Conservation (phyloP, 2,329 filamentous ascomycete species). For the Endocalyx cinctus region DNA sequence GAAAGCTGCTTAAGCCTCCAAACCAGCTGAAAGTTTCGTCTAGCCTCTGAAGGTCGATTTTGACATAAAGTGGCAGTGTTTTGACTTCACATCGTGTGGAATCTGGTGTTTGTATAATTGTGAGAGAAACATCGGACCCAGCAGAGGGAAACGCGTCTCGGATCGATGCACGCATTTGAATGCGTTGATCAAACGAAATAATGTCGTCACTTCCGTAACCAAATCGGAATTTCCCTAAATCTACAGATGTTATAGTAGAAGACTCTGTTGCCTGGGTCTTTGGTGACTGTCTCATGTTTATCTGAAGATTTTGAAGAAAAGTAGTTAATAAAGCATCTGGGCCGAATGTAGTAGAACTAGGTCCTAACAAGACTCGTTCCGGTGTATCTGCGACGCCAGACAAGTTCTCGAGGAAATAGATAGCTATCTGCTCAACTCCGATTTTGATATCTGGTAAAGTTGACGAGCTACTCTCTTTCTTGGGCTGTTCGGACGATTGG, state of each 20-base stretch:
- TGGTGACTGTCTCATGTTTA: conserved; percentile 25
- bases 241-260: conserved; percentile 34
- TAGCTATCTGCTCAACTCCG: conserved; percentile 42
- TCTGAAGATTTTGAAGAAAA: conserved; percentile 40
- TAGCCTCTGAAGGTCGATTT: conserved; percentile 71
- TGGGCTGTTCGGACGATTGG: conserved; percentile 6
- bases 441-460: conserved; percentile 39
- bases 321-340: conserved; percentile 50
- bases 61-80: conserved; percentile 71
- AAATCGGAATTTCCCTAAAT: conserved; percentile 55
- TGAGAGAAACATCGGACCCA: conserved; percentile 55
- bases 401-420: conserved; percentile 53
- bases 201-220: conserved; percentile 61
- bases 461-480: conserved; percentile 12
- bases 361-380: conserved; percentile 40
- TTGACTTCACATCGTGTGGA: conserved; percentile 57
- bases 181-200: conserved; percentile 55
- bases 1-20: conserved; percentile 83
- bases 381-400: conserved; percentile 47
- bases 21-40: conserved; percentile 88
- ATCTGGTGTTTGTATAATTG: conserved; percentile 40
- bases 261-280: too few species aligned
- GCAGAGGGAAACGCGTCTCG: conserved; percentile 53
- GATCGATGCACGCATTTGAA: conserved; percentile 55
- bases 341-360: conserved; percentile 34